These are phyloP conservation scores for Naganishia albida DNA, from an alignment of 1,284 basidiomycete species.

Conservation along the genomic window DNA sequence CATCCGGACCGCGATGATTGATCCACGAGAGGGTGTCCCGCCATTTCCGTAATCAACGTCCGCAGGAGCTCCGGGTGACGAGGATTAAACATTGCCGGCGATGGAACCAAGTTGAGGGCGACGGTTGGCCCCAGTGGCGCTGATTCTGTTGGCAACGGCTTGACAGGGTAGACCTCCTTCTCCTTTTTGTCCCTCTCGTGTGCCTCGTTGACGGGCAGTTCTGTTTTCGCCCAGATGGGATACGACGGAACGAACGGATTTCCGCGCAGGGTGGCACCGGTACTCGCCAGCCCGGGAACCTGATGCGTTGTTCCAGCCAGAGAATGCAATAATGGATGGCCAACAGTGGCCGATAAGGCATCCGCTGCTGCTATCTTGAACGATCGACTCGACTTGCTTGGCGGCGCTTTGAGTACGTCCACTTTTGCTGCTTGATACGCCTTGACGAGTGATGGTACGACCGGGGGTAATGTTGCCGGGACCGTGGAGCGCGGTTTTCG, in stretches of 20 bases:
- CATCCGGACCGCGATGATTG: slow-evolving; percentile 24
- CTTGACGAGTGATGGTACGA: slow-evolving; percentile 26
- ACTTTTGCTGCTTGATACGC: slow-evolving; percentile 25
- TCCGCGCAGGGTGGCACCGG: slow-evolving; percentile 13
- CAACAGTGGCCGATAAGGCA: slow-evolving; percentile 10
- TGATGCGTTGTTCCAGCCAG: slow-evolving; percentile 27
- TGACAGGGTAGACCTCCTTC: slow-evolving; percentile 26
- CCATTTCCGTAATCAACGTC: slow-evolving; percentile 31
- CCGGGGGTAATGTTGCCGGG: slow-evolving; percentile 13
- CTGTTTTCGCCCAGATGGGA: slow-evolving; percentile 26
- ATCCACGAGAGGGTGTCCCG: slow-evolving; percentile 25
- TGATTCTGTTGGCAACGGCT: slow-evolving; percentile 2
- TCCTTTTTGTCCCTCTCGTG: slow-evolving; percentile 20
- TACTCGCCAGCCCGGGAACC: slow-evolving; percentile 24
- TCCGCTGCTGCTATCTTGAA: slow-evolving; percentile 30
- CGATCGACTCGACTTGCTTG: slow-evolving; percentile 18
- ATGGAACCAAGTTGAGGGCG: slow-evolving; percentile 24
- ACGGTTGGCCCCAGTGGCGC: slow-evolving; percentile 21
- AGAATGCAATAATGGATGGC: slow-evolving; percentile 21
- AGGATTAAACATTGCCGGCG: slow-evolving; percentile 18
- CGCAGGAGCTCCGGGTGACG: slow-evolving; percentile 19
- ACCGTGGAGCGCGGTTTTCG: slow-evolving; percentile 3
- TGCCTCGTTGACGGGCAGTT: slow-evolving; percentile 27
- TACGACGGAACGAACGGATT: slow-evolving; percentile 29
- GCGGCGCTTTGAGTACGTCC: slow-evolving; percentile 16